Conservation (phyloP, 2,329 filamentous ascomycete species). For the Epichloe uncinata region DNA sequence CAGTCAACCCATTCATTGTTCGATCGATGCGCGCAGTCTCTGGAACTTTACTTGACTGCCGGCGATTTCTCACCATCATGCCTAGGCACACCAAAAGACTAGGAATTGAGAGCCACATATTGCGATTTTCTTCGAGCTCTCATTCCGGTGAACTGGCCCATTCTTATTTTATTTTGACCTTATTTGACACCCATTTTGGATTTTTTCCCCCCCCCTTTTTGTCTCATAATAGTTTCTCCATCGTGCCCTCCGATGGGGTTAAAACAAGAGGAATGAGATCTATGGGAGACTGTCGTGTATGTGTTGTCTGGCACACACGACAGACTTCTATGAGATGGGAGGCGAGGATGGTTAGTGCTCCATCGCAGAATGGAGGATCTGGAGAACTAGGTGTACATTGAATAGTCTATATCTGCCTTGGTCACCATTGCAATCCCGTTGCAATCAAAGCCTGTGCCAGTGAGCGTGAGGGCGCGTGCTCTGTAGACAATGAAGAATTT, state of each 20-base stretch:
- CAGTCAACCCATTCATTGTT: background rate
- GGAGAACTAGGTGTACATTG: background rate
- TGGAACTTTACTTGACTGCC: background rate
- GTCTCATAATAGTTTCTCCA: background rate
- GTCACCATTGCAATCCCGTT: background rate
- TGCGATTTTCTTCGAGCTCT: constrained; percentile 4
- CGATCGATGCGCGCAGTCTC: background rate
- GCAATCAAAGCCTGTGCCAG: background rate
- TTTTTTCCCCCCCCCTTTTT: background rate
- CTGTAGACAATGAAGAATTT: background rate
- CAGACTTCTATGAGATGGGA: background rate
- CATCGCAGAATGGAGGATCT: background rate
- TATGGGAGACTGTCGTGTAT: constrained; percentile 2
- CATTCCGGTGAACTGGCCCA: constrained; percentile 2
- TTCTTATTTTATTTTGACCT: background rate
- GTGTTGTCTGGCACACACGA: constrained; percentile 7
- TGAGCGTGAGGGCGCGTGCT: background rate
- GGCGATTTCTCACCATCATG: background rate
- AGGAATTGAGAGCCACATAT: background rate
- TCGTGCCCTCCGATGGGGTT: background rate
- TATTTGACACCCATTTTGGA: background rate
- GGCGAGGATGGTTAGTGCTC: background rate
- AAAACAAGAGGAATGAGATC: background rate
- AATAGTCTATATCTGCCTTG: background rate
- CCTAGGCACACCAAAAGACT: background rate